Conservation (phyloP, 352 stramenopile species). For the Pythium folliculosum region DNA sequence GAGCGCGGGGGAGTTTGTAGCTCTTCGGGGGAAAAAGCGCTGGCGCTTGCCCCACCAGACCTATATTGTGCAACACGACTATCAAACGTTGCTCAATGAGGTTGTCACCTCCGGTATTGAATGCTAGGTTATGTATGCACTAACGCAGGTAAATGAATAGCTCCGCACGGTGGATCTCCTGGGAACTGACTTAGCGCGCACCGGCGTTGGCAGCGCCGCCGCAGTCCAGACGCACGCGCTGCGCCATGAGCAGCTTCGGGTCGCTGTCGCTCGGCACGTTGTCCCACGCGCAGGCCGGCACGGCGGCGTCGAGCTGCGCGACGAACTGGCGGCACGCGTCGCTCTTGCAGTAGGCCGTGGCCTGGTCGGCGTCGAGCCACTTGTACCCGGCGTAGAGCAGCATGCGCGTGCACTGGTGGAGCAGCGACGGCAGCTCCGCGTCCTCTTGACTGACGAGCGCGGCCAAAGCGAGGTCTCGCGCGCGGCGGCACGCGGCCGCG, state of each 20-base stretch:
- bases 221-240: slow-evolving; percentile 55
- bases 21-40: slow-evolving; percentile 10
- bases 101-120: neutral
- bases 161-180: neutral
- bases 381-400: slow-evolving; percentile 43
- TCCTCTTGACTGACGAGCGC: slow-evolving; percentile 14
- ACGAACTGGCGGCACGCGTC: slow-evolving; percentile 35
- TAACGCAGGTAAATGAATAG: slow-evolving; percentile 11
- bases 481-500: slow-evolving; percentile 3
- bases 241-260: slow-evolving; percentile 39
- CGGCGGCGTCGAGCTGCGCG: slow-evolving; percentile 26
- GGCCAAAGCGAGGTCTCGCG: neutral
- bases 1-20: slow-evolving; percentile 1
- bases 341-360: slow-evolving; percentile 44
- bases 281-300: slow-evolving; percentile 47
- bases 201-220: neutral
- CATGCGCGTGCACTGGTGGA: slow-evolving; percentile 31
- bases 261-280: slow-evolving; percentile 35
- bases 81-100: slow-evolving; percentile 5
- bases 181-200: no score
- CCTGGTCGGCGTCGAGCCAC: slow-evolving; percentile 32
- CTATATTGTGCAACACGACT: neutral
- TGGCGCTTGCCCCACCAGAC: slow-evolving; percentile 12
- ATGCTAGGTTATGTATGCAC: slow-evolving; percentile 1
- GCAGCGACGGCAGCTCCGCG: slow-evolving; percentile 13